A percentile compares a stretch with the other conserved stretches of the same genome.
Evolutionary conservation across 371 early-diverging fungal genomes (phyloP).

Genomic region (Mortierella sp.): DNA sequence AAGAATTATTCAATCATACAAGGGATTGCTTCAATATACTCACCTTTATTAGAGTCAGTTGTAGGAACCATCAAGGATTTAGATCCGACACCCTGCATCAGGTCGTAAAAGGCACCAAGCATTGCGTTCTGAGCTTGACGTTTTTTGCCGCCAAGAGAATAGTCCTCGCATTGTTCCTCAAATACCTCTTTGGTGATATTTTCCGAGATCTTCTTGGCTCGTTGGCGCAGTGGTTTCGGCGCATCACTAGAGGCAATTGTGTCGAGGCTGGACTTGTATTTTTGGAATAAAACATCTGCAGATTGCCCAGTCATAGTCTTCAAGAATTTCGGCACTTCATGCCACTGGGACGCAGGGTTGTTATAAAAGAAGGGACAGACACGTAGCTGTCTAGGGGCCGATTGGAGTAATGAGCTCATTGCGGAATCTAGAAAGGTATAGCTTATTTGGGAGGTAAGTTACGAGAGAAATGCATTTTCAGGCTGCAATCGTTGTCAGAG

Average conservation of each 20-base stretch:
- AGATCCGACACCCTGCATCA: background rate
- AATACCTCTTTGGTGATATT: background rate
- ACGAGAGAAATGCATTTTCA: too few relatives aligned
- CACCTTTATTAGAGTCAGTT: background rate
- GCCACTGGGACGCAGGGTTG: background rate
- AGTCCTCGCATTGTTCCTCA: background rate
- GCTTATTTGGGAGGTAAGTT: background rate
- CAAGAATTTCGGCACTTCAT: background rate
- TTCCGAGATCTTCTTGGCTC: background rate
- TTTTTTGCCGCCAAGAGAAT: background rate
- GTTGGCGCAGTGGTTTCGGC: background rate
- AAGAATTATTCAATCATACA: background rate
- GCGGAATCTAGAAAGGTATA: background rate
- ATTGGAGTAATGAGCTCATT: background rate
- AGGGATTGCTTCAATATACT: background rate
- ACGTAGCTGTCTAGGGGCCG: background rate
- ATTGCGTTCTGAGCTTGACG: background rate
- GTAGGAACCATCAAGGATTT: background rate
- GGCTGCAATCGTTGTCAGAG: too few relatives aligned
- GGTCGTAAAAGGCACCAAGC: background rate
- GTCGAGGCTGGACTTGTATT: background rate
- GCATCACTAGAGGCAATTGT: background rate
- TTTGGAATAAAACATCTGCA: background rate
- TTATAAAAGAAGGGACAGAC: background rate
- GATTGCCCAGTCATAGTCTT: background rate